Percentiles rank a stretch among this genome's conserved stretches.
Conservation (phyloP, 2,329 filamentous ascomycete species). For the Aspergillus neotritici region DNA sequence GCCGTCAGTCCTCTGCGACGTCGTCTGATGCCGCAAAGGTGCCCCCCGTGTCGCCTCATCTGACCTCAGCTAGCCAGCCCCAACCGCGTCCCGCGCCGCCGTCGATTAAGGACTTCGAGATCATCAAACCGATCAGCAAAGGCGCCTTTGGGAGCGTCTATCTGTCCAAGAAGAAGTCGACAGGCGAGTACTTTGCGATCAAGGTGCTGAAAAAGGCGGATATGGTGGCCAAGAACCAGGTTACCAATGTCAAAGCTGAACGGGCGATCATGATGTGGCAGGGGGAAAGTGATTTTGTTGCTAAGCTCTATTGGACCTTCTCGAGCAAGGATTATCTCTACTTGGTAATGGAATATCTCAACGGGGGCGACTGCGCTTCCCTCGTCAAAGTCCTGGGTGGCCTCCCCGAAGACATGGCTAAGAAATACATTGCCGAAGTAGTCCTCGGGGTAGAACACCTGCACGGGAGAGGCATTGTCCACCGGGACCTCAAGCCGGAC, state of each 20-base stretch:
- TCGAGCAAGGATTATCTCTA: conserved; percentile 99
- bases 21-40: conserved; percentile 60
- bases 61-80: conserved; percentile 70
- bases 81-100: conserved; percentile 85
- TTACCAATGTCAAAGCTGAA: conserved; percentile 98
- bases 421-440: conserved; percentile 95
- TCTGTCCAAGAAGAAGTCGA: conserved; percentile 96
- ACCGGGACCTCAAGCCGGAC: conserved; percentile 93
- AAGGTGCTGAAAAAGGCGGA: conserved; percentile 99
- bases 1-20: conserved; percentile 84
- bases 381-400: conserved; percentile 91
- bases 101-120: conserved; percentile 98
- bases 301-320: conserved; percentile 99
- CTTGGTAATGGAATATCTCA: conserved; percentile 98
- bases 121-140: conserved; percentile 99
- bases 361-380: conserved; percentile 93
- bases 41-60: conserved; percentile 73
- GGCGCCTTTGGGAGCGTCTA: conserved; percentile 98
- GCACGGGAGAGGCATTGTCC: conserved; percentile 89
- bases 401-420: conserved; percentile 93
- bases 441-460: conserved; percentile 95
- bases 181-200: conserved; percentile 96
- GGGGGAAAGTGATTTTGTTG: conserved; percentile 96
- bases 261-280: conserved; percentile 99
- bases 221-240: conserved; percentile 99